Percentiles rank a stretch among this genome's conserved stretches.
Evolutionary conservation across 192 early-diverging fungal species (phyloP).

Genomic region (Coemansia nantahalensis): DNA sequence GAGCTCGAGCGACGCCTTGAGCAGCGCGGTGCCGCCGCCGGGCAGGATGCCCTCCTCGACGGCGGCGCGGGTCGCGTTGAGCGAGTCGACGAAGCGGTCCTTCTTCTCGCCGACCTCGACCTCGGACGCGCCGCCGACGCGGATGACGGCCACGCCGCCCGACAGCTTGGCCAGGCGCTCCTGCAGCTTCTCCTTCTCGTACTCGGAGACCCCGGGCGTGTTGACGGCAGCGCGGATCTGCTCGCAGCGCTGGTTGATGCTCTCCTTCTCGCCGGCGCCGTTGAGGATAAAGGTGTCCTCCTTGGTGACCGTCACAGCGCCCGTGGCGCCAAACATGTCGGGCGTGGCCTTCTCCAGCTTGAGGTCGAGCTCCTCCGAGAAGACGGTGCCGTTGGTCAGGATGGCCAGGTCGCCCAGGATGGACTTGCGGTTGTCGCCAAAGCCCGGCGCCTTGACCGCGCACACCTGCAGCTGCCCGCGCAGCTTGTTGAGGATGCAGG

Average conservation of each 20-base stretch:
- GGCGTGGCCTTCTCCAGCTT: slow-evolving; percentile 94
- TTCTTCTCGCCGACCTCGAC: slow-evolving; percentile 99
- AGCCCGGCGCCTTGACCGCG: slow-evolving; percentile 99
- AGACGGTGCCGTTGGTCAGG: slow-evolving; percentile 94
- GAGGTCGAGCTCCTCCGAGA: slow-evolving; percentile 94
- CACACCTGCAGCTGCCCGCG: slow-evolving; percentile 96
- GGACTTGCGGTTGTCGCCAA: slow-evolving; percentile 99
- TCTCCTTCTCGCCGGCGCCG: slow-evolving; percentile 89
- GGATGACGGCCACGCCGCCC: slow-evolving; percentile 99
- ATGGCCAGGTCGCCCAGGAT: slow-evolving; percentile 97
- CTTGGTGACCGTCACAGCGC: slow-evolving; percentile 91
- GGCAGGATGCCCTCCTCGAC: slow-evolving; percentile 99
- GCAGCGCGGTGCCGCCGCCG: slow-evolving; percentile 94
- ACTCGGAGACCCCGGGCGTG: slow-evolving; percentile 81
- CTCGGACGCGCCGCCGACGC: slow-evolving; percentile 96
- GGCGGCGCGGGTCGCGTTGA: slow-evolving; percentile 98
- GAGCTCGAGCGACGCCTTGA: slow-evolving; percentile 89
- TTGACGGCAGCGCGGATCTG: slow-evolving; percentile 93
- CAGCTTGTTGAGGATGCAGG: slow-evolving; percentile 99
- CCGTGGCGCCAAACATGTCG: slow-evolving; percentile 89
- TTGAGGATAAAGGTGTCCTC: slow-evolving; percentile 99
- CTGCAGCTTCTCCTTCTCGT: slow-evolving; percentile 99
- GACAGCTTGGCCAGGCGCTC: slow-evolving; percentile 98
- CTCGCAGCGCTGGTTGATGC: slow-evolving; percentile 90
- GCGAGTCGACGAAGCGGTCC: slow-evolving; percentile 98